These are phyloP conservation scores for Candida wancherniae DNA, from an alignment of 805 yeast species.

Conservation along the genomic window DNA sequence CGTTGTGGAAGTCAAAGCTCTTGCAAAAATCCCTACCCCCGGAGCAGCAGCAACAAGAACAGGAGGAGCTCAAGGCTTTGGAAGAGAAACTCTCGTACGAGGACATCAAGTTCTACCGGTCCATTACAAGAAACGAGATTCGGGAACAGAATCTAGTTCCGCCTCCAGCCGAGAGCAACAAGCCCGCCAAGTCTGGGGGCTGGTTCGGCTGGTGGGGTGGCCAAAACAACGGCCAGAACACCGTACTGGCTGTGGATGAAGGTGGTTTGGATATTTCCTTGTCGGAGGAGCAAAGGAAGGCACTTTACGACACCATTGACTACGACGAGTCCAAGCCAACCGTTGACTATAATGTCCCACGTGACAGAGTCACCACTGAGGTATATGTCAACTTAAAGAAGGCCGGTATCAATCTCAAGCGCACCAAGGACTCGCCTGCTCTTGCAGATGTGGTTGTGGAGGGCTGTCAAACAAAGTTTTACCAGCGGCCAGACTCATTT, in stretches of 20 bases:
- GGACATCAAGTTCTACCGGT: constrained; percentile 80
- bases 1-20: constrained; percentile 61
- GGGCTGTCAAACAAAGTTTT: constrained; percentile 69
- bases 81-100: constrained; percentile 65
- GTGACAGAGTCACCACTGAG: constrained; percentile 65
- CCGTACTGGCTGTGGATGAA: constrained; percentile 20
- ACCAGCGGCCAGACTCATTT: constrained; percentile 76
- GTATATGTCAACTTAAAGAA: constrained; percentile 62
- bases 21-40: constrained; percentile 25
- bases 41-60: constrained; percentile 10
- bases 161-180: constrained; percentile 12
- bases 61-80: constrained; percentile 45
- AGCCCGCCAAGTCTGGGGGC: constrained; percentile 33
- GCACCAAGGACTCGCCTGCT: constrained; percentile 36
- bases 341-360: constrained; percentile 61
- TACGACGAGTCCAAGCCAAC: constrained; percentile 60
- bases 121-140: constrained; percentile 65
- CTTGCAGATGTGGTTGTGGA: constrained; percentile 79
- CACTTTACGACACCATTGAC: constrained; percentile 89
- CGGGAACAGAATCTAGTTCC: constrained; percentile 46
- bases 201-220: constrained; percentile 77
- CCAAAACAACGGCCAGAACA: constrained; percentile 16
- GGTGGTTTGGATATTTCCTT: constrained; percentile 32
- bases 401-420: constrained; percentile 67
- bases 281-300: constrained; percentile 84